phyloP scores from a whole-genome alignment of 2,329 filamentous ascomycete species.

The Fusarium papillatum region DNA sequence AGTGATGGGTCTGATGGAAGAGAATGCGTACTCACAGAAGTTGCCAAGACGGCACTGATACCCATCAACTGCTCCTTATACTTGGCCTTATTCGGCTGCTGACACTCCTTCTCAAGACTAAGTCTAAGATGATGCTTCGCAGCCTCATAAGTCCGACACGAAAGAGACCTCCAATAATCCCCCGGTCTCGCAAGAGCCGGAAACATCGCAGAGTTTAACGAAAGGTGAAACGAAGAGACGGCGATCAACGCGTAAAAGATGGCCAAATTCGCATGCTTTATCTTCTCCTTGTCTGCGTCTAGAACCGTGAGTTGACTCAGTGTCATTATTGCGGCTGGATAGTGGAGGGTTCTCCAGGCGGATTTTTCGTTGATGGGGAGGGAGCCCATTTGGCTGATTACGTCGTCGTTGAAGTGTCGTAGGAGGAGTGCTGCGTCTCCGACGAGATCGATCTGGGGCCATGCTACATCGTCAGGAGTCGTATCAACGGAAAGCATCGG shows the following conservation, averaged over 20 bases:
- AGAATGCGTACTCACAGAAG: conserved; percentile 15
- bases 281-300: conserved; percentile 24
- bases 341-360: conserved; percentile 35
- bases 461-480: conserved; percentile 10
- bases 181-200: conserved; percentile 12
- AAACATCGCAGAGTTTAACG: conserved; percentile 22
- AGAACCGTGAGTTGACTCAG: conserved; percentile 36
- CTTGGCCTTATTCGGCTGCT: conserved; percentile 32
- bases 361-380: conserved; percentile 40
- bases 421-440: conserved; percentile 30
- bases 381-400: conserved; percentile 40
- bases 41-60: conserved; percentile 34
- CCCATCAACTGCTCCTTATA: conserved; percentile 41
- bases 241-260: conserved; percentile 37
- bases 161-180: conserved; percentile 22
- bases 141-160: conserved; percentile 31
- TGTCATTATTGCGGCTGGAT: conserved; percentile 37
- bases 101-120: conserved; percentile 37
- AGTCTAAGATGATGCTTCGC: conserved; percentile 39
- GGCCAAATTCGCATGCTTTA: conserved; percentile 34
- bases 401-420: conserved; percentile 38
- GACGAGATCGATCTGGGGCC: conserved; percentile 36
- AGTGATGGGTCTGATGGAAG: rapidly evolving
- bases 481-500: conserved; percentile 6
- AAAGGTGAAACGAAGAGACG: conserved; percentile 35